Conservation (phyloP, 2,329 filamentous ascomycete species). For the Falciphora oryzae region DNA sequence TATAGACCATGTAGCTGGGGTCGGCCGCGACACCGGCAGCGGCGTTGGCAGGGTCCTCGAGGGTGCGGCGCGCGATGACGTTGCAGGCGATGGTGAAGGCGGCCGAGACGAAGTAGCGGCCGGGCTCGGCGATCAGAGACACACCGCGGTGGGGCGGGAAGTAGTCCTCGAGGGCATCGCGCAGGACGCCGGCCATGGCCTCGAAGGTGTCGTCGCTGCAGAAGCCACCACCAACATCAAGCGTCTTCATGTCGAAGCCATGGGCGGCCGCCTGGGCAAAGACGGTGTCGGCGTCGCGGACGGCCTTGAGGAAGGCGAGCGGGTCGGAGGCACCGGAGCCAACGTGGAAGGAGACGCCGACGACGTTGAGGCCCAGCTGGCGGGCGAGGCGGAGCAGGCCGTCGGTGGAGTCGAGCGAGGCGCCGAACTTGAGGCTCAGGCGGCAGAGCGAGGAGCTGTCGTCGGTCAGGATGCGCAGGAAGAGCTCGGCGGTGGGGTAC, state of each 20-base stretch:
- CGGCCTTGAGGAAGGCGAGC: constrained; percentile 83
- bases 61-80: constrained; percentile 88
- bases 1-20: constrained; percentile 89
- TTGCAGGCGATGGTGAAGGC: constrained; percentile 95
- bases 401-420: constrained; percentile 74
- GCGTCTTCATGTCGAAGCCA: constrained; percentile 76
- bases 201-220: constrained; percentile 79
- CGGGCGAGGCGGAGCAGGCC: constrained; percentile 74
- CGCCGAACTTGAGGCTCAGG: constrained; percentile 95
- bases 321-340: constrained; percentile 94
- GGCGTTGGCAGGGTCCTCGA: constrained; percentile 62
- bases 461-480: constrained; percentile 90
- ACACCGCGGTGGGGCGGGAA: constrained; percentile 70
- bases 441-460: constrained; percentile 92
- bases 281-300: constrained; percentile 79
- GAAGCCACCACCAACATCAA: constrained; percentile 95
- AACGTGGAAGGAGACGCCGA: constrained; percentile 96
- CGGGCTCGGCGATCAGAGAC: constrained; percentile 90
- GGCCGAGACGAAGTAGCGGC: constrained; percentile 88
- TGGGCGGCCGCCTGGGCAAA: constrained; percentile 77
- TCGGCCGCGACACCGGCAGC: constrained; percentile 44
- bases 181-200: constrained; percentile 74
- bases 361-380: constrained; percentile 79
- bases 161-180: constrained; percentile 75
- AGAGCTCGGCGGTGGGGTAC: constrained; percentile 84